Evolutionary conservation across 345 rosid genomes (phyloP).

Genomic region (Melastoma malabathricum): DNA sequence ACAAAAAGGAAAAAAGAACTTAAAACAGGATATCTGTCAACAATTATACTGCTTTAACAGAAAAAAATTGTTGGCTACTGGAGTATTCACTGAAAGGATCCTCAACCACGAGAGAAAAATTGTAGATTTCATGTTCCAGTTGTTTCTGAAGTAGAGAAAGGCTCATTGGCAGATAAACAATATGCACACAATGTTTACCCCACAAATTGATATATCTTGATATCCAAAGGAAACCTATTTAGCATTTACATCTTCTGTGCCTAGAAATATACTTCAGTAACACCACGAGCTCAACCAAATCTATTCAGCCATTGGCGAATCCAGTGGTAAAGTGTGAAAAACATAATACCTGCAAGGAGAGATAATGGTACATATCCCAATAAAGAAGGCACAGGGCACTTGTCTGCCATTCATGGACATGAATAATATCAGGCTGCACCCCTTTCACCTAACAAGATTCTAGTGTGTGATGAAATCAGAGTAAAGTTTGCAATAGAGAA

Average conservation of each 20-base stretch:
- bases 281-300: not conserved
- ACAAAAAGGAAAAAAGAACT: not conserved
- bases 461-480: constrained; percentile 2
- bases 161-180: too few species aligned
- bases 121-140: too few species aligned
- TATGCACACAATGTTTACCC: too few species aligned
- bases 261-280: too few species aligned
- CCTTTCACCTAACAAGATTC: constrained; percentile 27
- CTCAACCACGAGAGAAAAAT: too few species aligned
- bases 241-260: too few species aligned
- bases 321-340: not conserved
- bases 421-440: constrained; percentile 43
- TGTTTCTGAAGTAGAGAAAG: too few species aligned
- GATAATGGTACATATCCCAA: constrained; percentile 46
- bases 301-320: constrained; percentile 2
- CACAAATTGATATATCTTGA: too few species aligned
- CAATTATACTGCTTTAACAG: too few species aligned
- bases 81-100: too few species aligned
- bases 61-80: too few species aligned
- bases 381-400: constrained; percentile 43
- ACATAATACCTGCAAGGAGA: constrained; percentile 31
- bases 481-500: not conserved
- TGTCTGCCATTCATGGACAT: constrained; percentile 53
- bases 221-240: too few species aligned
- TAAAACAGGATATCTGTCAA: constrained; percentile 1